Percentiles rank a stretch among this genome's conserved stretches.
Evolutionary conservation across 1,284 basidiomycete genomes (phyloP).

Genomic region (Cutaneotrichosporon cutaneum): DNA sequence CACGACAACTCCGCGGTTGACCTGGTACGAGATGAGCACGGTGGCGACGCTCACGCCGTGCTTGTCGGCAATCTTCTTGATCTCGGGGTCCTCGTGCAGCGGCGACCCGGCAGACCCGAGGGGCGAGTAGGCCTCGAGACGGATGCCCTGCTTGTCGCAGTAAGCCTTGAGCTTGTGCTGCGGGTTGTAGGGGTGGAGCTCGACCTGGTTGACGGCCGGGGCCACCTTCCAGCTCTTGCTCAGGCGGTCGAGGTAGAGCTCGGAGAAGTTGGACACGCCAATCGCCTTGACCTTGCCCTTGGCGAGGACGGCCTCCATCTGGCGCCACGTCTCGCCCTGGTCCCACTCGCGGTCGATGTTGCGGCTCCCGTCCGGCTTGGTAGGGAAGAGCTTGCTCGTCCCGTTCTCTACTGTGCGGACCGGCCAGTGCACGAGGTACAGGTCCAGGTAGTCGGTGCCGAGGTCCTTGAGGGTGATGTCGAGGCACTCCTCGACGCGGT

Average conservation of each 20-base stretch:
- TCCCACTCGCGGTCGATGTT: slow-evolving; percentile 54
- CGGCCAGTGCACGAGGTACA: slow-evolving; percentile 64
- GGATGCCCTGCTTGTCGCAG: slow-evolving; percentile 67
- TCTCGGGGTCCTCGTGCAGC: slow-evolving; percentile 66
- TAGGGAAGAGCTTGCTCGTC: slow-evolving; percentile 40
- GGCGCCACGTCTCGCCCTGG: slow-evolving; percentile 61
- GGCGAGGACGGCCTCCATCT: slow-evolving; percentile 61
- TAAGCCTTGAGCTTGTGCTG: slow-evolving; percentile 69
- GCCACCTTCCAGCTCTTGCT: slow-evolving; percentile 59
- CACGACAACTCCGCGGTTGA: slow-evolving; percentile 60
- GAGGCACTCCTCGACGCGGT: slow-evolving; percentile 62
- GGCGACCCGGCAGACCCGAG: slow-evolving; percentile 69
- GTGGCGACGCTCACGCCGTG: slow-evolving; percentile 63
- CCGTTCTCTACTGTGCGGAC: slow-evolving; percentile 41
- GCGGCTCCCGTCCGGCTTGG: slow-evolving; percentile 45
- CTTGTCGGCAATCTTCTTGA: slow-evolving; percentile 65
- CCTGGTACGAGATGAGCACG: slow-evolving; percentile 44
- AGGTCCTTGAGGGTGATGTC: slow-evolving; percentile 72
- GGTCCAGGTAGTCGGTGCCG: slow-evolving; percentile 74
- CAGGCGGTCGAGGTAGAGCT: slow-evolving; percentile 55
- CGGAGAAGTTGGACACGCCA: slow-evolving; percentile 50
- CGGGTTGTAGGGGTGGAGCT: slow-evolving; percentile 69
- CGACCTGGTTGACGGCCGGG: slow-evolving; percentile 69
- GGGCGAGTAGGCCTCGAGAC: slow-evolving; percentile 78
- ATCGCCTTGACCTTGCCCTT: slow-evolving; percentile 58